Conservation (phyloP, 352 stramenopile species). For the Phytopythium mirpurense region DNA sequence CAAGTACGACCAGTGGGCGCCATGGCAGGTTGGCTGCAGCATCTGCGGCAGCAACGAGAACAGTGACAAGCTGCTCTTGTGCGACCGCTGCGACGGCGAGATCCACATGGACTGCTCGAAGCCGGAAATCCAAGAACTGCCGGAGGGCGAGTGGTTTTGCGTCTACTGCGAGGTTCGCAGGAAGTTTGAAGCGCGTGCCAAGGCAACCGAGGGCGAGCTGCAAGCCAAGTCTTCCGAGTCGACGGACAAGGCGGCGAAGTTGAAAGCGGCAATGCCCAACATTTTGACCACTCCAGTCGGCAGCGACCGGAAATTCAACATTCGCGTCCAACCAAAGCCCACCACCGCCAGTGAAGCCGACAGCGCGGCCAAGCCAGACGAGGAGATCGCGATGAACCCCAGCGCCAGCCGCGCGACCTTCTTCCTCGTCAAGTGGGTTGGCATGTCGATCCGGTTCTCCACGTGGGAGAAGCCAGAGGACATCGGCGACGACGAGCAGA, state of each 20-base stretch:
- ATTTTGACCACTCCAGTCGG: conserved; percentile 44
- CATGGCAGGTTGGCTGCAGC: conserved; percentile 75
- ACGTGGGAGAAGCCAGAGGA: conserved; percentile 87
- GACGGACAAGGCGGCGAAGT: conserved; percentile 7
- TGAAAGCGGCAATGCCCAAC: conserved; percentile 24
- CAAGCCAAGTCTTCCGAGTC: conserved; percentile 12
- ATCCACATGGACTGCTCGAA: conserved; percentile 84
- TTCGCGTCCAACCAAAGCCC: conserved; percentile 27
- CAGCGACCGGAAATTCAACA: conserved; percentile 76
- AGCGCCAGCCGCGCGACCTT: conserved; percentile 57
- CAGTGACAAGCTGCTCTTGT: conserved; percentile 76
- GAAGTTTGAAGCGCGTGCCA: conserved; percentile 29
- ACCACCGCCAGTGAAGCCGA: conserved; percentile 16
- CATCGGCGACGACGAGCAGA: conserved; percentile 86
- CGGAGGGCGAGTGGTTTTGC: conserved; percentile 83
- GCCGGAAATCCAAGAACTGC: conserved; percentile 60
- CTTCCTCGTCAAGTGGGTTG: conserved; percentile 87
- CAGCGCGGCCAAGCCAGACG: neutral
- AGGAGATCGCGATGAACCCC: neutral
- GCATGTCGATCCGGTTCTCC: conserved; percentile 78
- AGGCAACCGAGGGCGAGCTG: neutral
- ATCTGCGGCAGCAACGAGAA: conserved; percentile 73
- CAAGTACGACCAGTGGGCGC: conserved; percentile 67
- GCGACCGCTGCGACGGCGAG: conserved; percentile 84
- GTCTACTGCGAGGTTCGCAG: conserved; percentile 56